Base-by-base conservation (phyloP, 768 basidiomycete genomes). In the Calvatia gigantea region DNA sequence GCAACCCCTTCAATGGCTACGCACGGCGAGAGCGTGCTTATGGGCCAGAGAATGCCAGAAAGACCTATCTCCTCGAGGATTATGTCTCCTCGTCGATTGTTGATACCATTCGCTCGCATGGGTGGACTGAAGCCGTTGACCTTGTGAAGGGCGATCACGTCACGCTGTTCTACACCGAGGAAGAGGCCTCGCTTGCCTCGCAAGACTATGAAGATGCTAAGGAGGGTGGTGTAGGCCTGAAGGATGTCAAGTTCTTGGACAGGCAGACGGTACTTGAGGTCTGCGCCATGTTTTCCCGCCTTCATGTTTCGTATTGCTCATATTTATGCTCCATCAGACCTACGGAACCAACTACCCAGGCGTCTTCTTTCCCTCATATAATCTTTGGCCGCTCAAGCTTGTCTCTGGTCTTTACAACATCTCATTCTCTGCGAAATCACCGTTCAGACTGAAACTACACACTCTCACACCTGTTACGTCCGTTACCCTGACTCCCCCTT, bases 301-400 rank as follows among this genome's bases (percentile, higher is more conserved):
- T 27, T 12, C 35, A 35, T 28, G 11, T 8, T 47, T 32, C 23
- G 38, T 35, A 31, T 37, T 37, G 51, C 27, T 6, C 33, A 11
- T 37, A 44, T n/a, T 37, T n/a, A 37, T 6, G 14, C 64, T 58
- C 43, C 57, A 9, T 59, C 41, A 77, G 76, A 62, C 56, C 35
- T 75, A 80, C 33, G 80, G 80, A 5, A 69, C 80, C 0, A 66
- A 69, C 4, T 80, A 81, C 65, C 79, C 87, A 0, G 87, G 70
- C 1, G 70, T 83, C 31, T 72, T 72, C 44, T 69, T 70, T 19
- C 79, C 77, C 1, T 85, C 78, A 0, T 68, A 84, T 64, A 94
- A 91, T 60, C 68, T 92, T 25, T 93, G 85, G 84, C 89, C 89
- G 0, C 78, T 85, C 63, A 94, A 94, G 63, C 75, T 91, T n/a